Conservation (phyloP, 2,329 filamentous ascomycete genomes). For the Clonostachys chloroleuca region DNA sequence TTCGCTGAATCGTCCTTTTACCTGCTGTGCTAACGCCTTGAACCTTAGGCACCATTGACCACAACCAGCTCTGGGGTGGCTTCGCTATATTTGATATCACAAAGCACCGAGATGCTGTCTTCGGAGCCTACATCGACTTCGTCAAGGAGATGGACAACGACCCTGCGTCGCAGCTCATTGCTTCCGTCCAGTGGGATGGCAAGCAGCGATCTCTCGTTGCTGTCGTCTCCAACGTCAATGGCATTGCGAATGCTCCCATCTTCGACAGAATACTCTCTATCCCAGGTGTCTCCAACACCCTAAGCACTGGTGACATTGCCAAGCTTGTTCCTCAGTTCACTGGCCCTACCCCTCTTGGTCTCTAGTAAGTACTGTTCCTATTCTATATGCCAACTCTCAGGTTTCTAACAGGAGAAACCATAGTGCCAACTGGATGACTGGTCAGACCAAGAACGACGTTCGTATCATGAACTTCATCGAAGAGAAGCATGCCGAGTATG, state of each 20-base stretch:
- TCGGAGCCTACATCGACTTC: conserved; percentile 18
- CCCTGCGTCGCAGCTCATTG: conserved; percentile 18
- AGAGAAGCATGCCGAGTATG: conserved; percentile 17
- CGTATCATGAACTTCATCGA: conserved; percentile 21
- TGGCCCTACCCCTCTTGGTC: conserved; percentile 20
- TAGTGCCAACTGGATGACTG: conserved; percentile 23
- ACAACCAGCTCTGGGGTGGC: conserved; percentile 19
- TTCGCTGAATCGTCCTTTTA: no score
- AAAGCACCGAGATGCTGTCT: conserved; percentile 12
- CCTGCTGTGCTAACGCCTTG: no score
- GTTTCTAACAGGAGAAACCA: neutral
- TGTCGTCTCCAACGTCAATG: conserved; percentile 18
- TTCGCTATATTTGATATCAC: conserved; percentile 14
- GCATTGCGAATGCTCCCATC: conserved; percentile 10
- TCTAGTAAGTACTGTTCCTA: conserved; percentile 9
- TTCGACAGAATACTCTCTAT: conserved; percentile 14
- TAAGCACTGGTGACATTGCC: conserved; percentile 11
- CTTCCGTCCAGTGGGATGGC: conserved; percentile 11
- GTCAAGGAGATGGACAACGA: conserved; percentile 14
- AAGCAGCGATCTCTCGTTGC: conserved; percentile 8
- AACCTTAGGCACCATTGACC: conserved; percentile 3
- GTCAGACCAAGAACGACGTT: conserved; percentile 16
- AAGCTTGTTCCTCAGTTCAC: conserved; percentile 22
- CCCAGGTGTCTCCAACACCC: conserved; percentile 11
- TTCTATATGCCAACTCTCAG: no score